Percentiles rank a stretch among this genome's conserved stretches.
phyloP scores from a whole-genome alignment of 192 early-diverging fungal genomes.

The Podila clonocystis region DNA sequence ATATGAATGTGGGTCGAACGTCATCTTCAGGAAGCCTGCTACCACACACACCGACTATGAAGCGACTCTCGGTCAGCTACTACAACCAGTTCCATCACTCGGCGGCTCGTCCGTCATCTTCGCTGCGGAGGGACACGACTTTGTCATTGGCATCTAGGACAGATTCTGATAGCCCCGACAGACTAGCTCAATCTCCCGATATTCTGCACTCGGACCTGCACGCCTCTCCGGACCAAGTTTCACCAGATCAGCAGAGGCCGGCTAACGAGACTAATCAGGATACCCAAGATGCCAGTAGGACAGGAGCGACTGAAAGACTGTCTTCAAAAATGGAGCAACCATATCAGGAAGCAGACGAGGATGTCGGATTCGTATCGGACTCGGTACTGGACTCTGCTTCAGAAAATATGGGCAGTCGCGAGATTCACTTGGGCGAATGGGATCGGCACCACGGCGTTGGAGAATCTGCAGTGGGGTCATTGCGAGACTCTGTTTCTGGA shows the following conservation, averaged over 20 bases:
- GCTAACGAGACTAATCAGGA: neutral
- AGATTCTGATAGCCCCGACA: slow-evolving; percentile 17
- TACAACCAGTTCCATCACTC: slow-evolving; percentile 10
- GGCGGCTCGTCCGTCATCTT: slow-evolving; percentile 8
- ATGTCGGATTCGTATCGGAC: slow-evolving; percentile 34
- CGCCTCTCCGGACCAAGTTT: neutral
- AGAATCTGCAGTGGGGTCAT: neutral
- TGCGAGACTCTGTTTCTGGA: neutral
- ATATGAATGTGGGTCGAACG: slow-evolving; percentile 44
- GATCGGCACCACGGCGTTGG: slow-evolving; percentile 16
- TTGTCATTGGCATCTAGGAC: neutral
- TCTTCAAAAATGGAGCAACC: neutral
- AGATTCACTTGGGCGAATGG: slow-evolving; percentile 14
- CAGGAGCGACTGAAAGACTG: neutral
- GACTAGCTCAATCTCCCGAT: neutral
- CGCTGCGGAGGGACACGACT: slow-evolving; percentile 31
- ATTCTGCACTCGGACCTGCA: neutral
- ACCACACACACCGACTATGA: slow-evolving; percentile 16
- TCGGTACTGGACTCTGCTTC: slow-evolving; percentile 32
- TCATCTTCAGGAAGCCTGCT: slow-evolving; percentile 8
- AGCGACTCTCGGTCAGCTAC: slow-evolving; percentile 14
- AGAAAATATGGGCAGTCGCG: slow-evolving; percentile 2
- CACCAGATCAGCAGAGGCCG: neutral
- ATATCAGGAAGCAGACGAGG: slow-evolving; percentile 8
- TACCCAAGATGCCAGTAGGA: neutral